Conservation (phyloP, 164 flowering plant species). For the Stephania japonica region DNA sequence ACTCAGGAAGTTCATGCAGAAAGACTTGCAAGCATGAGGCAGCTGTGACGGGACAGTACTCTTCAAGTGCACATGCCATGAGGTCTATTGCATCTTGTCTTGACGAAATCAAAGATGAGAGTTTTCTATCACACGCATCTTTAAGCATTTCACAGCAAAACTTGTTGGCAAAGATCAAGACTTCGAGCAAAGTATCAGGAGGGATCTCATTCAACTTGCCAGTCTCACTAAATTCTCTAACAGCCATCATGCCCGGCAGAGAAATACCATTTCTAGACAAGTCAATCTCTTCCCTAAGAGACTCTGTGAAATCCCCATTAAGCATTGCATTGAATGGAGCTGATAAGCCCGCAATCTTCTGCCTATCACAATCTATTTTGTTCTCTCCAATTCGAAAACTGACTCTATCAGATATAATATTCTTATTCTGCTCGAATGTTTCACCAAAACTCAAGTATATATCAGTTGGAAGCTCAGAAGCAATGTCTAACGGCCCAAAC, state of each 20-base stretch:
- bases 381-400: slow-evolving; percentile 59
- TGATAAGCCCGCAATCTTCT: slow-evolving; percentile 67
- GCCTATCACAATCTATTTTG: slow-evolving; percentile 65
- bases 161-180: slow-evolving; percentile 74
- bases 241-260: slow-evolving; percentile 53
- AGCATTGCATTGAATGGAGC: slow-evolving; percentile 92
- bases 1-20: slow-evolving; percentile 70
- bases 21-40: slow-evolving; percentile 91
- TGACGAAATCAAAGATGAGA: slow-evolving; percentile 64
- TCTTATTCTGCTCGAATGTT: slow-evolving; percentile 16
- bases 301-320: slow-evolving; percentile 80
- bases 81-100: slow-evolving; percentile 78
- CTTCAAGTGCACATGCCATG: slow-evolving; percentile 77
- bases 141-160: slow-evolving; percentile 88
- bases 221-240: slow-evolving; percentile 58
- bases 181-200: slow-evolving; percentile 65
- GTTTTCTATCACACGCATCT: slow-evolving; percentile 85
- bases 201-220: slow-evolving; percentile 47
- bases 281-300: slow-evolving; percentile 64
- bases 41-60: slow-evolving; percentile 66
- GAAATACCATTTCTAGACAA: slow-evolving; percentile 78
- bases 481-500: slow-evolving; percentile 60
- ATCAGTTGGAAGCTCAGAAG: slow-evolving; percentile 41
- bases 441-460: slow-evolving; percentile 17
- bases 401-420: slow-evolving; percentile 29